A percentile compares a stretch with the other conserved stretches of the same genome.
phyloP scores from a whole-genome alignment of 73 alveolate species.

The Stentor coeruleus region DNA sequence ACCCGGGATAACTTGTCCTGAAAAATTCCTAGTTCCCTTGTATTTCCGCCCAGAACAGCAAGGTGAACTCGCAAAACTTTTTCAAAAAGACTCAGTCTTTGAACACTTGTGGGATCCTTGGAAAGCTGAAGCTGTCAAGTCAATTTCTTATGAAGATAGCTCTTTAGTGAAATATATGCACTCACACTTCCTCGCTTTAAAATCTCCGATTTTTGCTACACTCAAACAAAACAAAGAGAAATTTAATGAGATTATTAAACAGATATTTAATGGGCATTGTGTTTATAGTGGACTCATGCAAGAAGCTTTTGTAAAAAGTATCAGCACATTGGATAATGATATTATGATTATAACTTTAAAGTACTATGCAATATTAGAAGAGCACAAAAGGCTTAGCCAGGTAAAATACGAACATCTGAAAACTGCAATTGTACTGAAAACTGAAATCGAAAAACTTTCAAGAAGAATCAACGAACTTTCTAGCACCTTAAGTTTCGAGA shows the following conservation, averaged over 20 bases:
- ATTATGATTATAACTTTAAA: neutral
- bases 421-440: neutral
- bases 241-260: neutral
- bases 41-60: slow-evolving; percentile 3
- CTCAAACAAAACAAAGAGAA: neutral
- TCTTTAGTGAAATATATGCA: neutral
- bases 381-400: slow-evolving; percentile 22
- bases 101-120: slow-evolving; percentile 24
- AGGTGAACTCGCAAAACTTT: slow-evolving; percentile 13
- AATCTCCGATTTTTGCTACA: neutral
- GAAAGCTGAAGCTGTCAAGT: neutral
- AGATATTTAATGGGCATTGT: neutral
- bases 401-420: slow-evolving; percentile 20
- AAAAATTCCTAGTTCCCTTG: slow-evolving; percentile 17
- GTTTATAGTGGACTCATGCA: neutral
- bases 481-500: neutral
- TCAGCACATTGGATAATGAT: neutral
- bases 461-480: slow-evolving; percentile 13
- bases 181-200: neutral
- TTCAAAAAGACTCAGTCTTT: neutral
- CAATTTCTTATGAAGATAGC: neutral
- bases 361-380: slow-evolving; percentile 25
- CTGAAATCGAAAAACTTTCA: slow-evolving; percentile 18
- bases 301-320: neutral
- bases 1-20: slow-evolving; percentile 25